Conservation (phyloP, 192 early-diverging fungal species). For the Podila horticola region DNA sequence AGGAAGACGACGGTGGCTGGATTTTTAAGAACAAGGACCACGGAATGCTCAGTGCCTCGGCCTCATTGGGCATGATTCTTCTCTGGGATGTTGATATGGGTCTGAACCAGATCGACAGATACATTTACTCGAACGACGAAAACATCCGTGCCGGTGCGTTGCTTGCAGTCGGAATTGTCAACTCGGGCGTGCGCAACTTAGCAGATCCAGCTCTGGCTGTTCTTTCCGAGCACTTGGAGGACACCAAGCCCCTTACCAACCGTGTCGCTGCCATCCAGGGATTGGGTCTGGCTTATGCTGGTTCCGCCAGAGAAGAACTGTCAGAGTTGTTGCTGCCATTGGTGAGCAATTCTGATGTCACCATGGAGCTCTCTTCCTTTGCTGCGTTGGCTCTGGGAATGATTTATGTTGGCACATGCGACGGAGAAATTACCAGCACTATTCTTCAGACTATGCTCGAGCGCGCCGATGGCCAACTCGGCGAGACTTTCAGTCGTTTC, state of each 20-base stretch:
- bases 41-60: conserved; percentile 95
- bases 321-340: conserved; percentile 83
- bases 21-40: conserved; percentile 99
- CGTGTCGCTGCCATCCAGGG: conserved; percentile 84
- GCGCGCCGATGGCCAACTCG: conserved; percentile 85
- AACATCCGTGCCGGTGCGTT: conserved; percentile 92
- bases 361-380: conserved; percentile 91
- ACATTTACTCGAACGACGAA: conserved; percentile 88
- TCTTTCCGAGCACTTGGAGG: conserved; percentile 82
- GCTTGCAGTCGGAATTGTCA: conserved; percentile 94
- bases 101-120: conserved; percentile 94
- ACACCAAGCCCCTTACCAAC: conserved; percentile 62
- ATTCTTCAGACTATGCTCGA: conserved; percentile 97
- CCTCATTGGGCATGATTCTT: conserved; percentile 92
- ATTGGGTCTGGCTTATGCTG: conserved; percentile 95
- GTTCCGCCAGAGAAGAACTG: conserved; percentile 87
- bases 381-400: conserved; percentile 92
- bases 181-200: conserved; percentile 89
- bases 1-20: conserved; percentile 82
- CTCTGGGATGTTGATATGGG: conserved; percentile 96
- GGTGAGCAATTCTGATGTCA: conserved; percentile 79
- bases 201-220: conserved; percentile 93
- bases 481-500: conserved; percentile 89
- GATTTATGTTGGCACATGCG: conserved; percentile 90
- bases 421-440: conserved; percentile 91